Base-by-base conservation (phyloP, 345 rosid species). In the Chamaenerion angustifolium region DNA sequence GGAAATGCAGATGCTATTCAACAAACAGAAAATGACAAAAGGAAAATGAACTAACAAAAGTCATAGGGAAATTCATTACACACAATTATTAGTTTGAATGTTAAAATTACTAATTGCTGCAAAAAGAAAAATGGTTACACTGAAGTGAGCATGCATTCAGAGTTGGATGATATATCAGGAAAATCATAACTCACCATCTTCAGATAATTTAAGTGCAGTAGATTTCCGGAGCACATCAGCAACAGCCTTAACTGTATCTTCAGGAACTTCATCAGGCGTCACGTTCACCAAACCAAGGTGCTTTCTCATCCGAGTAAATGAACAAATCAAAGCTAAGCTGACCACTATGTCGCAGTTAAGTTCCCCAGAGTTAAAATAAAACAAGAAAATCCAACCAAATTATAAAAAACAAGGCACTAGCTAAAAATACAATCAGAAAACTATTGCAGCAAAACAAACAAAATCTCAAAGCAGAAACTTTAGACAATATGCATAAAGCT, bases 261-360 rank as follows among this genome's bases (percentile, higher is more conserved):
- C 96, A 0, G 90, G 76, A 1, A 87, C 69, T 0, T 84, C 95
- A 10, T 84, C 94, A 3, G 81, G 72, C 81, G 77, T 87, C 10
- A 67, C 59, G 61, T 72, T 72, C 37, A 56, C 72, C 69, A 92
- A 64, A 48, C 80, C 78, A 60, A 92, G 78, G 79, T 84, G 80
- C 40, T 63, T 71, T 64, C 76, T 84, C 98, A 92, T 92, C 76
- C 79, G 86, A 67, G 81, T 71, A 49, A 92, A 92, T 16, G 95
- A 78, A 48, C 98, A 92, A 56, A 92, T 87, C 79, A 92, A 76
- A 42, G 82, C 84, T 77, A 92, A 70, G 58, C 77, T 76, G 16
- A 82, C 85, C 95, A 87, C 96, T 92, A 14, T 64, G 48, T 5
- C 53, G 12, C 8, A 60, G 76, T 75, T 55, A 78, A 78, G 78